phyloP scores from a whole-genome alignment of 2,329 filamentous ascomycete species.

The Ascochyta pisi region DNA sequence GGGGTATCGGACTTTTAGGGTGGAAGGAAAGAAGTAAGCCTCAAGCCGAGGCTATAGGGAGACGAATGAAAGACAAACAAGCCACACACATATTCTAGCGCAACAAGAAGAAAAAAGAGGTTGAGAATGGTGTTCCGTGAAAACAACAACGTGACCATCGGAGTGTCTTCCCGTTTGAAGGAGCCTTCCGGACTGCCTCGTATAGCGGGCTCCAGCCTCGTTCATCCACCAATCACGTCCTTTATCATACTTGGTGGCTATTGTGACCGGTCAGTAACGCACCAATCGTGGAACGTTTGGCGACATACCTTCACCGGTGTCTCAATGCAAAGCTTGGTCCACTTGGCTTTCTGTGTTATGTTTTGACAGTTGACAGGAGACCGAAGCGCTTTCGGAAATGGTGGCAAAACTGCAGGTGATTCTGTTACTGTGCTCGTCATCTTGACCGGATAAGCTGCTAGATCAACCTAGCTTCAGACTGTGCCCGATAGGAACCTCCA shows the following conservation, averaged over 20 bases:
- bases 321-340: background rate
- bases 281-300: background rate
- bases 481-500: constrained; percentile 46
- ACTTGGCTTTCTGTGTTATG: background rate
- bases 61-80: background rate
- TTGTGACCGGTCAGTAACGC: background rate
- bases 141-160: background rate
- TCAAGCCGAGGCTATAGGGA: background rate
- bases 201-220: constrained; percentile 1
- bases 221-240: constrained; percentile 7
- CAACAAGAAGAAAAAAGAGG: background rate
- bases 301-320: constrained; percentile 2
- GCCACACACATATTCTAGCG: background rate
- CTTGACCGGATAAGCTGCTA: background rate
- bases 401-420: background rate
- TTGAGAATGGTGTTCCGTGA: background rate
- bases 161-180: background rate
- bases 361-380: background rate
- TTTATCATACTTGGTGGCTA: background rate
- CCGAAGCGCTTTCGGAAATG: too few species aligned
- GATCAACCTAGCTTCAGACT: constrained; percentile 26
- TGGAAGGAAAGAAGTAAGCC: background rate
- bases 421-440: background rate
- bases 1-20: constrained; percentile 7
- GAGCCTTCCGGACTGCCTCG: constrained; percentile 9